These are phyloP conservation scores for Shiraia bambusicola DNA, from an alignment of 2,329 filamentous ascomycete genomes.

Conservation along the genomic window DNA sequence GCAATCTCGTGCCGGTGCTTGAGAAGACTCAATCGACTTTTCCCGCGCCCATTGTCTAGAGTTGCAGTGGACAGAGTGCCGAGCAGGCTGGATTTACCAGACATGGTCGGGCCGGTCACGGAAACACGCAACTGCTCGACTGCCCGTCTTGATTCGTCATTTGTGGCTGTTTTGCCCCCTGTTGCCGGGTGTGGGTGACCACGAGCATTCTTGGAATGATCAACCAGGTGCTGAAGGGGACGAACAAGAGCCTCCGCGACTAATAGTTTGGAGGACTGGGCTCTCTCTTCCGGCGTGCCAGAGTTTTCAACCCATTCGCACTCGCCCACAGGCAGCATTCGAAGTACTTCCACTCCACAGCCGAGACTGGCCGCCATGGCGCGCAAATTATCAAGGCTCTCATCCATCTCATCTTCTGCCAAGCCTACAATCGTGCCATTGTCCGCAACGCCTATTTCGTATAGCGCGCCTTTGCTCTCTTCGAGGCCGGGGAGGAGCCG, in stretches of 20 bases:
- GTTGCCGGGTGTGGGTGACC: slow-evolving; percentile 4
- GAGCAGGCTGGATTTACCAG: slow-evolving; percentile 87
- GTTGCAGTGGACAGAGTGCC: slow-evolving; percentile 86
- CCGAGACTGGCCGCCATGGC: slow-evolving; percentile 93
- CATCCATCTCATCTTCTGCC: slow-evolving; percentile 85
- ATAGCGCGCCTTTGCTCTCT: slow-evolving; percentile 88
- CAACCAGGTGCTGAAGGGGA: slow-evolving; percentile 51
- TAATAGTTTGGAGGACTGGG: slow-evolving; percentile 61
- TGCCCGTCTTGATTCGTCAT: slow-evolving; percentile 8
- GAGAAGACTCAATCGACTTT: slow-evolving; percentile 81
- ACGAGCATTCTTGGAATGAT: slow-evolving; percentile 15
- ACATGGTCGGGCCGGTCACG: slow-evolving; percentile 83
- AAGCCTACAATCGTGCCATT: slow-evolving; percentile 89
- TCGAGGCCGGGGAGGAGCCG: slow-evolving; percentile 74
- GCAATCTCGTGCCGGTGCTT: slow-evolving; percentile 92
- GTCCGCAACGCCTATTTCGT: slow-evolving; percentile 95
- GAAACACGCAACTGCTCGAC: slow-evolving; percentile 77
- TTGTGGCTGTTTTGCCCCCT: neutral
- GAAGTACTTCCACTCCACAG: slow-evolving; percentile 77
- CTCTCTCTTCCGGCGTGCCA: slow-evolving; percentile 25
- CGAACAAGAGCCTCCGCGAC: slow-evolving; percentile 90
- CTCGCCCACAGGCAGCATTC: slow-evolving; percentile 80
- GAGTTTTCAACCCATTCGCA: slow-evolving; percentile 70
- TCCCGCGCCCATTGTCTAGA: slow-evolving; percentile 88
- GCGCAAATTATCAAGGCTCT: slow-evolving; percentile 80